Evolutionary conservation across 2,329 filamentous ascomycete species (phyloP).

Genomic region (Apiospora kogelbergensis): DNA sequence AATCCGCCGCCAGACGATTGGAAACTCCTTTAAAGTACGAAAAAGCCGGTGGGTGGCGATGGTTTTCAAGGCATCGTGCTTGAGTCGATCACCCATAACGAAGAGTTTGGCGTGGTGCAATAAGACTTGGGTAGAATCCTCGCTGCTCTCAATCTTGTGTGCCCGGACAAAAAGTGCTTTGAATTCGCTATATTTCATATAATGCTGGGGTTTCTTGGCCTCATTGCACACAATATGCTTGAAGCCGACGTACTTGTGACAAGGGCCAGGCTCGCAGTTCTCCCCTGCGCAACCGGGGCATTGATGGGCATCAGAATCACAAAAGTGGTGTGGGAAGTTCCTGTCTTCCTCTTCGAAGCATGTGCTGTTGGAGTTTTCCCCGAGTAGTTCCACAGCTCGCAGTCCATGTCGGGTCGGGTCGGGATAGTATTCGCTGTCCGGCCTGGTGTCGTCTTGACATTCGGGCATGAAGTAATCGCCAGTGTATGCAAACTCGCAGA

Average conservation of each 20-base stretch:
- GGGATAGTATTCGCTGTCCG: neutral
- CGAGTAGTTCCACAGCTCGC: neutral
- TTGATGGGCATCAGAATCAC: too few relatives aligned
- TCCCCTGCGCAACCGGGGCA: too few relatives aligned
- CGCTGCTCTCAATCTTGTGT: too few relatives aligned
- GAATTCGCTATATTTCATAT: too few relatives aligned
- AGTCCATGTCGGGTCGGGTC: neutral
- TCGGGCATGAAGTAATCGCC: neutral
- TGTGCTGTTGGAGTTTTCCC: fast-evolving
- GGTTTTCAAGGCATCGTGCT: neutral
- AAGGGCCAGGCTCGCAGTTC: too few relatives aligned
- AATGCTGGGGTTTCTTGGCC: too few relatives aligned
- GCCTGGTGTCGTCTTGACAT: neutral
- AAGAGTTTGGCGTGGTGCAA: neutral
- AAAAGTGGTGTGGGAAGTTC: too few relatives aligned
- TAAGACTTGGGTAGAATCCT: neutral
- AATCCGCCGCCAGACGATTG: neutral
- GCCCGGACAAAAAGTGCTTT: too few relatives aligned
- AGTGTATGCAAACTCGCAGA: neutral
- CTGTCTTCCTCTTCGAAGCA: too few relatives aligned
- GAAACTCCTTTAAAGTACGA: neutral
- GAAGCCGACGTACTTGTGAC: too few relatives aligned
- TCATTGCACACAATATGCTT: too few relatives aligned
- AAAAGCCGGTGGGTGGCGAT: too few relatives aligned
- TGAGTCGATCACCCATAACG: neutral